These are phyloP conservation scores for Cucumis hystrix DNA, from an alignment of 306 rosid genomes.

Conservation along the genomic window DNA sequence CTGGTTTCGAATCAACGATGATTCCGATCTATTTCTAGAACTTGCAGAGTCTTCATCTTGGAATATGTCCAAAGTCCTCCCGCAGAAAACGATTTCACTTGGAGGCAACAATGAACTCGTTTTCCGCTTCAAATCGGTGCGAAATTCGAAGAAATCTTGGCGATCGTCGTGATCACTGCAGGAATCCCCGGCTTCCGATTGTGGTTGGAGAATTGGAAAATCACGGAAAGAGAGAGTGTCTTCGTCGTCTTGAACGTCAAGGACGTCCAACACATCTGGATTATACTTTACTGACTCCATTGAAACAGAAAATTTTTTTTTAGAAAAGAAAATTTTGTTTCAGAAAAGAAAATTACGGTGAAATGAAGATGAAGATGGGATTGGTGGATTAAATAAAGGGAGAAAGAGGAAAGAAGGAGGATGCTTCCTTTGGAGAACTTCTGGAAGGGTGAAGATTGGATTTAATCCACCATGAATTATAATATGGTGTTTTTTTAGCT, in stretches of 20 bases:
- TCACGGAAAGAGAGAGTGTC: conserved; percentile 29
- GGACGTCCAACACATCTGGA: not conserved
- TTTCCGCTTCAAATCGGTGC: not conserved
- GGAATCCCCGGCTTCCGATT: not conserved
- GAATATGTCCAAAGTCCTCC: conserved; percentile 10
- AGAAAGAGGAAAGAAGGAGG: not conserved
- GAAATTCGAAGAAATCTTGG: conserved; percentile 22
- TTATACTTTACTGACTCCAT: conserved; percentile 9
- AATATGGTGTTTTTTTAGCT: not conserved
- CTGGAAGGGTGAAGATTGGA: not conserved
- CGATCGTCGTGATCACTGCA: too few species aligned
- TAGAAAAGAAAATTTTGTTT: not conserved
- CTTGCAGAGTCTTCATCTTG: not conserved
- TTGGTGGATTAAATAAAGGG: not conserved
- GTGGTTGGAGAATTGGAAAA: conserved; percentile 7
- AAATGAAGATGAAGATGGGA: not conserved
- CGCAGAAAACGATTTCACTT: conserved; percentile 11
- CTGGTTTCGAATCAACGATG: conserved; percentile 4
- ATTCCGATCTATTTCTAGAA: conserved; percentile 3
- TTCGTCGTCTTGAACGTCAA: conserved; percentile 7
- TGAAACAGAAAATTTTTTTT: too few species aligned
- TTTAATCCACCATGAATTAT: not conserved
- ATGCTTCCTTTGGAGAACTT: not conserved
- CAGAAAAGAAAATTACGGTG: not conserved
- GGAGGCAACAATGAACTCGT: not conserved